Evolutionary conservation across 345 rosid genomes (phyloP).

Genomic region (Eucalyptus urophylla): DNA sequence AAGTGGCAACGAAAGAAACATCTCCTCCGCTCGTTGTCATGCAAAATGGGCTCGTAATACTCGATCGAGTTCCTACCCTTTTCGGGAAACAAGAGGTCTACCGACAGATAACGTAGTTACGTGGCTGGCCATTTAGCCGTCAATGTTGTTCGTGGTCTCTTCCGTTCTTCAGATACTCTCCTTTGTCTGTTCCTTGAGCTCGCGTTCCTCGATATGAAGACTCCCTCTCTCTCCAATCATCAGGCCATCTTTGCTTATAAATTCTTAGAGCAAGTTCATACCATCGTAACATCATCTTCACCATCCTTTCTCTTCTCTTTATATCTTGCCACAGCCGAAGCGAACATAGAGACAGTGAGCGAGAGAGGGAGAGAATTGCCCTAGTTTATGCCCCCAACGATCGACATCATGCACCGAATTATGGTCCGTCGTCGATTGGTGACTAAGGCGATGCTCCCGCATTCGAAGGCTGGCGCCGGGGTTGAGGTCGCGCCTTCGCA

Average conservation of each 20-base stretch:
- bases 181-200: not conserved
- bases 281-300: not conserved
- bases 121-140: not conserved
- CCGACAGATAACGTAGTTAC: not conserved
- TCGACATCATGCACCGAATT: not conserved
- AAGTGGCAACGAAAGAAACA: not conserved
- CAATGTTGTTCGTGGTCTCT: not conserved
- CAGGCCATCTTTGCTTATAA: not conserved
- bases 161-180: not conserved
- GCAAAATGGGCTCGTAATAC: not conserved
- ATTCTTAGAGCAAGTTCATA: not conserved
- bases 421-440: not conserved
- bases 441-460: slow-evolving; percentile 2
- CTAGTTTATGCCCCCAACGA: not conserved
- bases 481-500: slow-evolving; percentile 25
- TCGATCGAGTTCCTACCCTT: not conserved
- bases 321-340: not conserved
- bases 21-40: not conserved
- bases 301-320: not conserved
- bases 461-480: slow-evolving; percentile 1
- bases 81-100: not conserved
- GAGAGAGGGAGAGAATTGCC: not conserved
- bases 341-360: not conserved
- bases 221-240: not conserved
- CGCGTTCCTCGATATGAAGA: not conserved